A percentile compares a stretch with the other conserved stretches of the same genome.
Conservation (phyloP, 768 basidiomycete genomes). For the Sarcodon aspratus region DNA sequence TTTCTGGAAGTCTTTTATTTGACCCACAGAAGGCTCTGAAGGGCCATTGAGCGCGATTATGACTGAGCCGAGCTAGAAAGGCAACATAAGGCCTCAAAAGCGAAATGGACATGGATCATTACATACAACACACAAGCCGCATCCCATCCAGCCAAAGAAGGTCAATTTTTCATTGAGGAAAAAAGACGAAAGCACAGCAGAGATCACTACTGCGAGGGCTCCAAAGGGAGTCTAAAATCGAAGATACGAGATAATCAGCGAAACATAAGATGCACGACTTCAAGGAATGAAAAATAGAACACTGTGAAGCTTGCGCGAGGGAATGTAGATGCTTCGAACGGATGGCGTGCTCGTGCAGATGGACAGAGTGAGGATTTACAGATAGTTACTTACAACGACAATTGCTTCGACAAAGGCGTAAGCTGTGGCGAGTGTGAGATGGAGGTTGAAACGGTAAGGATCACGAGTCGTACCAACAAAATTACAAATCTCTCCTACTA, state of each 20-base stretch:
- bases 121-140: conserved; percentile 80
- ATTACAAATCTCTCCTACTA: conserved; percentile 80
- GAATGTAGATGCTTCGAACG: not conserved
- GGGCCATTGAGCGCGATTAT: conserved; percentile 91
- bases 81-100: conserved; percentile 1
- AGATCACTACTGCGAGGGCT: conserved; percentile 92
- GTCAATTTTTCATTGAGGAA: conserved; percentile 89
- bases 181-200: conserved; percentile 84
- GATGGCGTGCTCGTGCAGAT: not conserved
- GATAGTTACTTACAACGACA: conserved; percentile 64
- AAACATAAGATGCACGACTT: not conserved
- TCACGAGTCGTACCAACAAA: conserved; percentile 52
- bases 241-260: not conserved
- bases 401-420: conserved; percentile 91
- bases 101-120: not conserved
- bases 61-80: conserved; percentile 62
- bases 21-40: conserved; percentile 53
- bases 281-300: no score
- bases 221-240: conserved; percentile 75
- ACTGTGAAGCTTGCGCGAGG: no score
- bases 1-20: conserved; percentile 61
- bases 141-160: conserved; percentile 97
- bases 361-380: not conserved
- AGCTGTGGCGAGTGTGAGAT: conserved; percentile 26
- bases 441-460: conserved; percentile 6